phyloP scores from a whole-genome alignment of 2,329 filamentous ascomycete species.

The Colletotrichum higginsianum region DNA sequence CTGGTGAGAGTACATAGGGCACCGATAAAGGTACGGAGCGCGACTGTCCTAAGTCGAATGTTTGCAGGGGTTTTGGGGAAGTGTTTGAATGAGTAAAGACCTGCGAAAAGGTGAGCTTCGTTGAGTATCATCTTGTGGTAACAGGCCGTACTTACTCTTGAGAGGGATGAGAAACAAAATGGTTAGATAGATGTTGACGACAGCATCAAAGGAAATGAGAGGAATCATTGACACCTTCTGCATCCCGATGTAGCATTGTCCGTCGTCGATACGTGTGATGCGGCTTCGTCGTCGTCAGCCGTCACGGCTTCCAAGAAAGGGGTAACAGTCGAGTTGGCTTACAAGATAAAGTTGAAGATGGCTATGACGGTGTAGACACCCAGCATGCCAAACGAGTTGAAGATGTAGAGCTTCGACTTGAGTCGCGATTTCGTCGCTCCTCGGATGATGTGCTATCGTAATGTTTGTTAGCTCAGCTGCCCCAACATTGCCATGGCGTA shows the following conservation, averaged over 20 bases:
- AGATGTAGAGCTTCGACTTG: constrained; percentile 71
- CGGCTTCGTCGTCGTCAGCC: constrained; percentile 57
- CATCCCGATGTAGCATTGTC: constrained; percentile 75
- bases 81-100: constrained; percentile 68
- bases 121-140: neutral
- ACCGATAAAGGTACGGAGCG: constrained; percentile 72
- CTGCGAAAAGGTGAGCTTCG: constrained; percentile 51
- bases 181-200: constrained; percentile 75
- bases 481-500: too few species aligned
- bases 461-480: constrained; percentile 37
- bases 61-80: constrained; percentile 58
- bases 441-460: constrained; percentile 69
- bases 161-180: constrained; percentile 74
- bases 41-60: constrained; percentile 64
- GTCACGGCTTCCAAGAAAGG: neutral
- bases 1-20: constrained; percentile 70
- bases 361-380: constrained; percentile 63
- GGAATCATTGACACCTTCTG: constrained; percentile 71
- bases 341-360: constrained; percentile 74
- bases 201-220: constrained; percentile 72
- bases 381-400: constrained; percentile 72
- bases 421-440: constrained; percentile 65
- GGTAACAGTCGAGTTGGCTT: constrained; percentile 46
- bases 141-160: constrained; percentile 59
- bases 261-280: constrained; percentile 68